Conservation (phyloP, 495 filamentous ascomycete genomes). For the Xylaria sp. region DNA sequence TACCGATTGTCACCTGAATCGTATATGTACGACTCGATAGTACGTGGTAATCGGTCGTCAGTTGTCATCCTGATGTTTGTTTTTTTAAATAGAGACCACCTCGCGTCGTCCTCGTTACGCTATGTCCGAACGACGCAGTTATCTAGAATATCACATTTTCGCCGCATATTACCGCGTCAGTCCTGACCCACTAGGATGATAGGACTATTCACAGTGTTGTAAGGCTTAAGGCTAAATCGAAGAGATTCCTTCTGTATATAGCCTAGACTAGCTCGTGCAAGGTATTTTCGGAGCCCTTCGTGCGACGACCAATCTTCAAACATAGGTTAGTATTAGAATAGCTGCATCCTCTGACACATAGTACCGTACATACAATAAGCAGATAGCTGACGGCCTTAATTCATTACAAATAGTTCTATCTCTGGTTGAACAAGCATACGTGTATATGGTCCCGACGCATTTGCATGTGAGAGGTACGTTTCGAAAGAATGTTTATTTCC, state of each 20-base stretch:
- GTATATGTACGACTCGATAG: not conserved
- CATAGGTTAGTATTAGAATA: not conserved
- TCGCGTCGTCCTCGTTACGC: not conserved
- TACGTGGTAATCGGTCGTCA: not conserved
- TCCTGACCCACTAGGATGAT: not conserved
- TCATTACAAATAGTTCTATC: constrained; percentile 3
- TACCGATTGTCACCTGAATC: not conserved
- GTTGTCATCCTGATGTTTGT: not conserved
- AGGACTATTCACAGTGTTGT: not conserved
- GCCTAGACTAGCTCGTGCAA: constrained; percentile 1
- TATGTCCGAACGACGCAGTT: too few species aligned
- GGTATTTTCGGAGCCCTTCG: not conserved
- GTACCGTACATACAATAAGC: not conserved
- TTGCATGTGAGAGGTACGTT: constrained; percentile 2
- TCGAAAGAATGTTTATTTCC: constrained; percentile 3
- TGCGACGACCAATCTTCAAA: not conserved
- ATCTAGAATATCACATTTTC: not conserved
- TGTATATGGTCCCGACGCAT: not conserved
- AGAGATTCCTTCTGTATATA: not conserved
- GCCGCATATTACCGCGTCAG: constrained; percentile 10
- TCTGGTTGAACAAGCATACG: not conserved
- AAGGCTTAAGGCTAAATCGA: not conserved
- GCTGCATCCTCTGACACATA: not conserved
- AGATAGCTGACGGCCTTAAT: not conserved
- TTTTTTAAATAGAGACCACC: not conserved